Conservation (phyloP, 352 stramenopile species). For the Aphanomyces astaci region DNA sequence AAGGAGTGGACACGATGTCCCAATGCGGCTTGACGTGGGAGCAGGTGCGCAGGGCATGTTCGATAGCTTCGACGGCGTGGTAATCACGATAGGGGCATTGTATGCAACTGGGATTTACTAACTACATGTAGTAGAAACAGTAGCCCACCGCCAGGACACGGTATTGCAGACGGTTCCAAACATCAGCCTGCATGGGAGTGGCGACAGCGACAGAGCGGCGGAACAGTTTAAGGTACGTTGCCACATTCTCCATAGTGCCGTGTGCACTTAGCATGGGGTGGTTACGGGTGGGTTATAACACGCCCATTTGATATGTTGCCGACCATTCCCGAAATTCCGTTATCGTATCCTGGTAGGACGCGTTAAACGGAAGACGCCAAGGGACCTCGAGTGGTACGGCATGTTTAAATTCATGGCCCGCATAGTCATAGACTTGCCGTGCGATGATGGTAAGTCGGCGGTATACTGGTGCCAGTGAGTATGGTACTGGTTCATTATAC, state of each 20-base stretch:
- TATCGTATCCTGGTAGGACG: not conserved
- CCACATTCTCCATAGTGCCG: too few relatives aligned
- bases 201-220: not conserved
- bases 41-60: not conserved
- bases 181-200: not conserved
- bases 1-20: not conserved
- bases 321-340: not conserved
- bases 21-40: not conserved
- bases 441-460: not conserved
- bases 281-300: not conserved
- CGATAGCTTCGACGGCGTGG: not conserved
- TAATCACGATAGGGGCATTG: not conserved
- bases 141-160: not conserved
- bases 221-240: not conserved
- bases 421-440: not conserved
- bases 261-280: not conserved
- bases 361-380: not conserved
- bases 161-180: not conserved
- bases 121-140: not conserved
- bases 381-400: not conserved
- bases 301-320: not conserved
- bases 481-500: not conserved
- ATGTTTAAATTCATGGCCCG: not conserved
- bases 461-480: not conserved
- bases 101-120: too few relatives aligned